A percentile compares a stretch with the other conserved stretches of the same genome.
phyloP scores from a whole-genome alignment of 176 grass and related monocot species.

The Typha latifolia region DNA sequence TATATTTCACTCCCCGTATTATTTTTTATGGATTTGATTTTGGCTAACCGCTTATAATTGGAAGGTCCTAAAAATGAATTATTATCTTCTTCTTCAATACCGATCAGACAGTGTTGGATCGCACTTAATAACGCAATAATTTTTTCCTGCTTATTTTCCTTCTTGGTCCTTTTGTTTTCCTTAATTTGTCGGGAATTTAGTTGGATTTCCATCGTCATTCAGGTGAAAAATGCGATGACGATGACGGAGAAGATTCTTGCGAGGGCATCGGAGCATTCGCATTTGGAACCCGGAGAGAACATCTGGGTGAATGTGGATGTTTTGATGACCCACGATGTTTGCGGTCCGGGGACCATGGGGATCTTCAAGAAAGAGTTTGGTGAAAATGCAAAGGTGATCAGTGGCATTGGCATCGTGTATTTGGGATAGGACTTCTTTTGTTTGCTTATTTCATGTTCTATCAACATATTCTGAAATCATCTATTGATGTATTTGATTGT shows the following conservation, averaged over 20 bases:
- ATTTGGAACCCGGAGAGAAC: slow-evolving; percentile 82
- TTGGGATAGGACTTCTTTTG: too few species aligned
- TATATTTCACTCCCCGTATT: too few species aligned
- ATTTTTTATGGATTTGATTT: too few species aligned
- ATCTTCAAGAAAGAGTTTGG: slow-evolving; percentile 94
- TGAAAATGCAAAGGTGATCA: slow-evolving; percentile 48
- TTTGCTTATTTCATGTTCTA: too few species aligned
- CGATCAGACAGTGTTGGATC: too few species aligned
- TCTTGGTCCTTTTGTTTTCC: not conserved
- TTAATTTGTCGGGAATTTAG: not conserved
- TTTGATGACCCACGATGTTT: slow-evolving; percentile 92
- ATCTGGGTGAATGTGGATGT: slow-evolving; percentile 95
- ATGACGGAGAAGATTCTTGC: slow-evolving; percentile 99
- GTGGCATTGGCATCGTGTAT: not conserved
- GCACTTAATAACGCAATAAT: too few species aligned
- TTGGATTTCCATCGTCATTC: not conserved
- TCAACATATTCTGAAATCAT: too few species aligned
- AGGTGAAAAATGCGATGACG: slow-evolving; percentile 79
- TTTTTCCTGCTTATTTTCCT: not conserved
- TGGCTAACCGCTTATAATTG: too few species aligned
- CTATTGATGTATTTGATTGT: too few species aligned
- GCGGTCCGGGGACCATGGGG: slow-evolving; percentile 67
- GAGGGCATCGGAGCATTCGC: slow-evolving; percentile 54
- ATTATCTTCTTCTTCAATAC: too few species aligned
- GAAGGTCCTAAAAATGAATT: too few species aligned